Base-by-base conservation (phyloP, 208 protist genomes). In the Plasmodiophora brassicae region DNA sequence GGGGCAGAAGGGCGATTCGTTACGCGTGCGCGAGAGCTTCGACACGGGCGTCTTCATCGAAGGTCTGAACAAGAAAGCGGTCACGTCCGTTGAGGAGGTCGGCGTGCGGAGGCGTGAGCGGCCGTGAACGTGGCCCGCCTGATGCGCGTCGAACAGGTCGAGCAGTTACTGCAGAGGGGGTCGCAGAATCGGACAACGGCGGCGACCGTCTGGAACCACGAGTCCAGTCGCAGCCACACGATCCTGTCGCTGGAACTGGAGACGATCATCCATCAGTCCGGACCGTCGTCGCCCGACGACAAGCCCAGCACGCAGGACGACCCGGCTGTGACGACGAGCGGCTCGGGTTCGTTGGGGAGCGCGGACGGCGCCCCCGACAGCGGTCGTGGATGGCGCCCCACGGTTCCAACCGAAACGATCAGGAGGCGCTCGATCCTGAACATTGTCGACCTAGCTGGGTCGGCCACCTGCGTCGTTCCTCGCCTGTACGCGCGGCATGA, bases 401-500 rank as follows among this genome's bases (percentile, higher is more conserved):
- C n/a, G 50, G 14, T 57, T 14, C 50, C 50, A 14, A 78, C 65
- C 32, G 65, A 78, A 78, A 78, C n/a, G n/a, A n/a, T 32, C 5
- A 78, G n/a, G n/a, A n/a, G n/a, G n/a, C 32, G n/a, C 10, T 78
- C 65, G 32, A 38, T 78, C 41, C 65, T 86, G 10, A 86, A 86
- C 44, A 57, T 86, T n/a, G 84, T 86, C 50, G 84, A 86, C n/a
- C 50, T 86, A 38, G 84, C 84, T 86, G 84, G 84, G 45, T 78
- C 5, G 41, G n/a, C 41, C 32, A 32, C 65, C 5, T 5, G 65
- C 32, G 32, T 78, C n/a, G 41, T n/a, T n/a, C n/a, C n/a, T n/a
- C n/a, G n/a, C n/a, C n/a, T n/a, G n/a, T n/a, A n/a, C n/a, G n/a
- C n/a, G n/a, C n/a, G n/a, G n/a, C 14, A 78, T 78, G 5, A 32